Percentiles rank a stretch among this genome's conserved stretches.
phyloP scores from a whole-genome alignment of 2,329 filamentous ascomycete genomes.

The Pyrenophora graminea region DNA sequence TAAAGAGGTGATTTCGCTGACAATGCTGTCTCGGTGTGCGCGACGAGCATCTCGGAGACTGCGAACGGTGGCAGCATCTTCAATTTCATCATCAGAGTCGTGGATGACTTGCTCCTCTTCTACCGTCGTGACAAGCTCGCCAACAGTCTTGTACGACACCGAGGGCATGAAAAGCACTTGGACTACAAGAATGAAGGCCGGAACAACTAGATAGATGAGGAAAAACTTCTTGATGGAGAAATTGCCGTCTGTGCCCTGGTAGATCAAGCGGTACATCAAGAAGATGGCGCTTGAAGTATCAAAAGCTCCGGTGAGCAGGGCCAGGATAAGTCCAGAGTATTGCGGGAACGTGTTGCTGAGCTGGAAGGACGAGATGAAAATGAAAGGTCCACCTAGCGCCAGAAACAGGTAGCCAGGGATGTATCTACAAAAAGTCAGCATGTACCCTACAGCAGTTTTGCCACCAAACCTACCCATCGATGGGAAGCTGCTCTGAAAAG shows the following conservation, averaged over 20 bases:
- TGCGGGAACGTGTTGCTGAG: conserved; percentile 57
- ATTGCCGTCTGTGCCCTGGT: conserved; percentile 47
- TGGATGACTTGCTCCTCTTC: conserved; percentile 58
- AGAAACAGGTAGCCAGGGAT: conserved; percentile 57
- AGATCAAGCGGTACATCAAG: conserved; percentile 53
- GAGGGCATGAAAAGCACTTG: conserved; percentile 55
- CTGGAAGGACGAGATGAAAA: conserved; percentile 58
- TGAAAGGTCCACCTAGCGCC: conserved; percentile 55
- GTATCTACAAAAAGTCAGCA: conserved; percentile 27
- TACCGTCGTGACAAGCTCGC: conserved; percentile 76
- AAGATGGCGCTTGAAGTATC: conserved; percentile 56
- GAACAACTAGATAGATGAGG: conserved; percentile 55
- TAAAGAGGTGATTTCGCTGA: conserved; percentile 73
- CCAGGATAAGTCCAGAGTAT: conserved; percentile 55
- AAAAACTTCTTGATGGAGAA: conserved; percentile 57
- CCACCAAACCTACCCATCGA: conserved; percentile 61
- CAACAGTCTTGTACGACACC: conserved; percentile 61
- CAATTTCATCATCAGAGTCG: conserved; percentile 60
- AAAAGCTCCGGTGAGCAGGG: conserved; percentile 57
- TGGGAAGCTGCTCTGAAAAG: conserved; percentile 64
- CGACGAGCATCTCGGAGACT: conserved; percentile 60
- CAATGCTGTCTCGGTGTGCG: conserved; percentile 64
- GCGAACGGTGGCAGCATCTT: conserved; percentile 53
- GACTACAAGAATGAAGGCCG: conserved; percentile 49
- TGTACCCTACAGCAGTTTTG: too few relatives aligned